Base-by-base conservation (phyloP, 139 green algal species). In the Yamagishiella unicocca region DNA sequence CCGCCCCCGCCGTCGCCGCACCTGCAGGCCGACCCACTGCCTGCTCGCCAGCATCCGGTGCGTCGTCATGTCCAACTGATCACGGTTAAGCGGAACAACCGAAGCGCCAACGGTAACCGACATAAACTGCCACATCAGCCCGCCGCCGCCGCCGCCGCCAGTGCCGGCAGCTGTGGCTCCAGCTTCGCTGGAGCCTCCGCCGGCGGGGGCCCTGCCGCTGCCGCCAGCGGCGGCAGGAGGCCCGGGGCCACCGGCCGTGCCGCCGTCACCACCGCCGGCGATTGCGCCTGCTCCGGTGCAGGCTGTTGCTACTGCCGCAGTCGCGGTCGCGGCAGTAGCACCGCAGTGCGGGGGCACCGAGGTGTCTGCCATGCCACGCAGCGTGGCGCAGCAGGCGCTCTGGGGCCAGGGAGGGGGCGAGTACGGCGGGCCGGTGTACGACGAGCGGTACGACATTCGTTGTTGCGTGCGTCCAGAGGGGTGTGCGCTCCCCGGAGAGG, bases 81-180 rank as follows among this genome's bases (percentile, higher is more conserved):
- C 58, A 0, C 35, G 38, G 17, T 74, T 75, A 10, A 84, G 58
- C 40, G 78, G 58, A 55, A 84, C 40, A 9, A 84, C 35, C 27
- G 58, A 75, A 5, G 40, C 27, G 17, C 29, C 55, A n/a, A 84
- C 78, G 29, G 58, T 74, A 4, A 84, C 17, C 38, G 55, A 74
- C 78, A 84, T 54, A 12, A 45, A 58, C 78, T 58, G 27, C 78
- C 78, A 84, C 58, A 10, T 37, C 37, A 84, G 58, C 7, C 42
- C 22, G 27, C 58, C 40, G 78, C 27, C 50, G 74, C 46, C 19
- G 50, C 35, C 72, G 27, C 6, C 43, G 43, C 14, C 43, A 8
- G 42, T 43, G 42, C 42, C 40, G 10, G 25, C 46, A 14, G 12
- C 5, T 3, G 46, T 53, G 29, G 37, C 67, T 50, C 38, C 70